These are phyloP conservation scores for Blastomyces emzantsi DNA, from an alignment of 2,329 filamentous ascomycete genomes.

Conservation along the genomic window DNA sequence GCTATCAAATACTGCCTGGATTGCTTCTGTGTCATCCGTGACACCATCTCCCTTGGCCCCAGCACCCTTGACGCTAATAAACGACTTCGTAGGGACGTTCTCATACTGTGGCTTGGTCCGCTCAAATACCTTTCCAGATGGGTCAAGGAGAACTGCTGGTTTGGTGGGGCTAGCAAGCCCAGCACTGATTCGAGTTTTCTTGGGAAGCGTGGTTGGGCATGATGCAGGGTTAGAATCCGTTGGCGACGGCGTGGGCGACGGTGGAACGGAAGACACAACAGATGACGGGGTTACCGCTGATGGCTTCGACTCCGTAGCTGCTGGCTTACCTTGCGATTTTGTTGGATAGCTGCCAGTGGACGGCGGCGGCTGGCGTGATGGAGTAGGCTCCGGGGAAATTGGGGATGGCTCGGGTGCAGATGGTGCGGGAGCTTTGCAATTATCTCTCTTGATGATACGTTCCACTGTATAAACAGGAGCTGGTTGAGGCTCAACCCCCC, in stretches of 20 bases:
- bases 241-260: conserved; percentile 15
- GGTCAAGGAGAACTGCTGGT: conserved; percentile 56
- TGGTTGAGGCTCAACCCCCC: neutral
- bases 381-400: conserved; percentile 1
- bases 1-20: conserved; percentile 68
- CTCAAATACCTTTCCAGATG: conserved; percentile 62
- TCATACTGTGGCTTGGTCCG: conserved; percentile 87
- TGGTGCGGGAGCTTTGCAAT: neutral
- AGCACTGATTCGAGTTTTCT: conserved; percentile 48
- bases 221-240: neutral
- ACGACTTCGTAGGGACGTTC: conserved; percentile 53
- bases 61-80: conserved; percentile 71
- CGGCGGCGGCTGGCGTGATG: conserved; percentile 9
- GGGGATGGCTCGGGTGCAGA: neutral
- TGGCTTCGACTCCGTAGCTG: neutral
- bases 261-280: conserved; percentile 10
- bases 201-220: conserved; percentile 22
- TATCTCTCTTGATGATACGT: neutral
- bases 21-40: conserved; percentile 77
- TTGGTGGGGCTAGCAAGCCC: conserved; percentile 50
- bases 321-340: neutral
- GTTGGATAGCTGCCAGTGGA: neutral
- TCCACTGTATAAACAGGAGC: neutral
- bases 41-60: conserved; percentile 82
- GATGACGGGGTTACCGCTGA: conserved; percentile 8